A percentile compares a stretch with the other conserved stretches of the same genome.
These are phyloP conservation scores for Westerdykella aurantiaca DNA, from an alignment of 2,329 filamentous ascomycete genomes.

Conservation along the genomic window DNA sequence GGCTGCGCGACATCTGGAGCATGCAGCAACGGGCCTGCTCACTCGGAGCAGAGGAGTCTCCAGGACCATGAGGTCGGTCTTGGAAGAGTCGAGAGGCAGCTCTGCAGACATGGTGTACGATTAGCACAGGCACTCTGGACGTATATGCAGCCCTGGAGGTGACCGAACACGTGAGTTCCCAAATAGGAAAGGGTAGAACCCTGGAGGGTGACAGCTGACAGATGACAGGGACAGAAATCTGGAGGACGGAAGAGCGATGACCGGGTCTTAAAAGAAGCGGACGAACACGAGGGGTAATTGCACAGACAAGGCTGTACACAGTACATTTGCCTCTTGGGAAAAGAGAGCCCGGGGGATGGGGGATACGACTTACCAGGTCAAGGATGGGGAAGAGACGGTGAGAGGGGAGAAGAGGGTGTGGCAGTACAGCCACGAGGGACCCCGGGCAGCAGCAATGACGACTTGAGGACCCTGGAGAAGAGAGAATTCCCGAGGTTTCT, in stretches of 20 bases:
- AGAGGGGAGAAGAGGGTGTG: constrained; percentile 15
- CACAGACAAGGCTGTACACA: too few species aligned
- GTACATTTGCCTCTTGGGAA: too few species aligned
- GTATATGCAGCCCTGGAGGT: too few species aligned
- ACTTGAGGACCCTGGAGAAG: too few species aligned
- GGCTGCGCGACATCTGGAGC: constrained; percentile 76
- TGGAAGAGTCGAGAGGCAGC: constrained; percentile 3
- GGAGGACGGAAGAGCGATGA: background rate
- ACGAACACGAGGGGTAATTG: constrained; percentile 8
- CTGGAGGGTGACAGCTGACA: background rate
- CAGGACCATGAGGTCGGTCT: constrained; percentile 39
- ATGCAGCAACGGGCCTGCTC: constrained; percentile 72
- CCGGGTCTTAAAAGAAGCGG: constrained; percentile 3
- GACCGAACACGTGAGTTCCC: constrained; percentile 3
- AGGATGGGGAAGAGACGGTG: constrained; percentile 10
- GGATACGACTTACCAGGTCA: constrained; percentile 15
- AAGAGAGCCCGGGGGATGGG: background rate
- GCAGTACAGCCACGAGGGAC: constrained; percentile 4
- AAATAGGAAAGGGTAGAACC: constrained; percentile 4
- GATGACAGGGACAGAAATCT: background rate
- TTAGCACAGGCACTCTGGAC: constrained; percentile 1
- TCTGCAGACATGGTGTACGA: constrained; percentile 11
- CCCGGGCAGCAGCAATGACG: too few species aligned
- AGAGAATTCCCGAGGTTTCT: too few species aligned
- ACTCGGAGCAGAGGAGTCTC: constrained; percentile 62